These are phyloP conservation scores for Ceratorhiza oryzae-sativae DNA, from an alignment of 1,284 basidiomycete genomes.

Conservation along the genomic window DNA sequence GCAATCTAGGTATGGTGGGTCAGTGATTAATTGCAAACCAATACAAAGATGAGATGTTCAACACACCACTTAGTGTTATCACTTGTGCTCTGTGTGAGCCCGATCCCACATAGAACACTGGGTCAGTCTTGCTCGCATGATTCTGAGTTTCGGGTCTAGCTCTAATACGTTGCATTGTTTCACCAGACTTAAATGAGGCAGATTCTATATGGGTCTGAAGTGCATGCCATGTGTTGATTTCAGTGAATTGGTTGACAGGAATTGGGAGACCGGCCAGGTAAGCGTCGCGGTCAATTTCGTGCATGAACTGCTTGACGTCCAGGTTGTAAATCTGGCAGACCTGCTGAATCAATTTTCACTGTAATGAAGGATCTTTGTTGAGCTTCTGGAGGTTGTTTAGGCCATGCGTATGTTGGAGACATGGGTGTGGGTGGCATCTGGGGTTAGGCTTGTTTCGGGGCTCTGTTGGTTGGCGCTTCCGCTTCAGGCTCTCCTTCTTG, in stretches of 20 bases:
- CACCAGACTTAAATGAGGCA: neutral
- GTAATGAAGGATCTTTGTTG: neutral
- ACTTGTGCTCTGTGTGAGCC: neutral
- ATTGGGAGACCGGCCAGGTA: neutral
- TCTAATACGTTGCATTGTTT: constrained; percentile 6
- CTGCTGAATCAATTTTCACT: neutral
- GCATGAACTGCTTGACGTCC: neutral
- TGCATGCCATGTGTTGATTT: neutral
- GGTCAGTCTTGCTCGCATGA: neutral
- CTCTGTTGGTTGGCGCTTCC: constrained; percentile 15
- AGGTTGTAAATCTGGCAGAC: constrained; percentile 2
- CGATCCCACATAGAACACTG: neutral
- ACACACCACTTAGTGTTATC: neutral
- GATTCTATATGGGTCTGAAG: neutral
- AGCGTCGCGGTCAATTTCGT: neutral
- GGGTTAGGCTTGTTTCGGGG: neutral
- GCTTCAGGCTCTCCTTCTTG: neutral
- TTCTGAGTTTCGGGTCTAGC: neutral
- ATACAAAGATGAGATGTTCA: neutral
- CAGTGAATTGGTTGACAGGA: constrained; percentile 6
- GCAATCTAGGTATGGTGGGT: neutral
- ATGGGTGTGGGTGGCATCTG: neutral
- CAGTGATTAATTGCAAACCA: neutral
- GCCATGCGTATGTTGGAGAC: neutral
- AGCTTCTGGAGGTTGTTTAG: neutral